Base-by-base conservation (phyloP, 805 yeast genomes). In the Lipomyces oligophaga region DNA sequence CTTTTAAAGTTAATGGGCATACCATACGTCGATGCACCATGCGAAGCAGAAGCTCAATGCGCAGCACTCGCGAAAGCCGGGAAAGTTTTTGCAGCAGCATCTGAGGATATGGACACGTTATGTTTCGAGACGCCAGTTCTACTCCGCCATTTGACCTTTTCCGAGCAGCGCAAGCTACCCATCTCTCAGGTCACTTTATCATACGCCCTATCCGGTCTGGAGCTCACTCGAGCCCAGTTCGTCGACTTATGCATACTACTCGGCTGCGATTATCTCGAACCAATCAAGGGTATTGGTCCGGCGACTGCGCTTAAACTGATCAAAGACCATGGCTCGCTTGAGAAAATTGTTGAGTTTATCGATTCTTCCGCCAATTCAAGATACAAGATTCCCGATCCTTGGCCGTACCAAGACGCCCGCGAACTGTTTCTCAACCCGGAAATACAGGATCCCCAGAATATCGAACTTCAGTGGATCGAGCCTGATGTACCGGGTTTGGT, bases 31-130 rank as follows among this genome's bases (percentile, higher is more conserved):
- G 80, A 79, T 44, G 97, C 98, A 0, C 98, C 99, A 1, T 83
- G 96, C 63, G 99, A 93, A 67, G 99, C 99, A 1, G 99, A 93
- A 65, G 96, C 98, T 0, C 97, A 93, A 61, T 93, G 98, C 71
- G 97, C 98, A 0, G 93, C 80, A 54, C 68, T 93, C 38, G 97
- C 97, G 3, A 77, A 80, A 47, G 77, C 79, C 10, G 97, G 96
- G 1, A 88, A 87, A 62, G 57, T 90, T 0, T 93, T 81, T 63
- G 98, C 95, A 6, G 96, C 97, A 2, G 98, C 97, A 1, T 84
- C 95, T 4, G 98, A 93, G 65, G 98, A 93, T 78, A 93, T 93
- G 98, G 98, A 93, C 67, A 93, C 98, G 1, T 66, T 93, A 45
- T 93, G 97, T 61, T 93, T 90, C 63, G 81, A 79, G 46, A 85